Percentiles rank a stretch among this genome's conserved stretches.
Evolutionary conservation across 176 grass and related monocot genomes (phyloP).

Genomic region (barley (Hordeum vulgare)): MorexV3_pseudomolecules_assembly NC_058523.1:513665251-513665750

Average conservation of each 20-base stretch:
- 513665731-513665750: neutral
- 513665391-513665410: too few species aligned
- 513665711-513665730: neutral
- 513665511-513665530: neutral
- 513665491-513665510: neutral
- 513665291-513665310: neutral
- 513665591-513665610: neutral
- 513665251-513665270: neutral
- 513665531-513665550: neutral
- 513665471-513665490: slow-evolving; percentile 4
- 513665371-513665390: slow-evolving; percentile 1
- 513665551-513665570: neutral
- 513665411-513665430: too few species aligned
- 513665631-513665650: neutral
- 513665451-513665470: too few species aligned
- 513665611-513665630: neutral
- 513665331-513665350: neutral
- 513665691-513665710: neutral
- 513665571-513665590: neutral
- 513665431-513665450: too few species aligned
- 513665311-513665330: neutral
- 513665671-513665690: neutral
- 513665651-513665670: neutral
- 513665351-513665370: slow-evolving; percentile 2
- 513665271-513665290: neutral